Evolutionary conservation across 1,284 basidiomycete genomes (phyloP), one percentile per base, ranked within the genome.

Genomic region (Thecaphora thlaspeos): DNA sequence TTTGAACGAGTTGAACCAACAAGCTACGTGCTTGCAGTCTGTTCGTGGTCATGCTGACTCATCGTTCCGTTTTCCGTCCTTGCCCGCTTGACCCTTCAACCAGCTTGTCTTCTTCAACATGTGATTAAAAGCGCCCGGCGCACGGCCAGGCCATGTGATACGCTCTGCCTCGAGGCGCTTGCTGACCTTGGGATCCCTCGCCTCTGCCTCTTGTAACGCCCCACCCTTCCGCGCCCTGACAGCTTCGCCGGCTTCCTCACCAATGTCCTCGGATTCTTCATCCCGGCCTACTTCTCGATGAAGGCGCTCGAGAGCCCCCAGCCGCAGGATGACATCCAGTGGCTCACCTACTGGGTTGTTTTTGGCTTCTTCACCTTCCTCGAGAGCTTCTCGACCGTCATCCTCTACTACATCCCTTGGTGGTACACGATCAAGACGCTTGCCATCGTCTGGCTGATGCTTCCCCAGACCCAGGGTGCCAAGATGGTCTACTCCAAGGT

Each of bases 401-500:
- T 74, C 44, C 70, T 76, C 46, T 70, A 76, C 58, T 77, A 90
- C 89, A 83, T 94, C 58, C 91, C 91, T 14, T 85, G 93, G 77
- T 94, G 94, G 81, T 88, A 87, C 79, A 82, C 86, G 46, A 59
- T 90, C 73, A 93, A 92, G 82, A 88, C 86, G 4, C 75, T 91
- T 51, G 87, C 91, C 73, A 84, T 94, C 30, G 84, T 93, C 54
- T 94, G 90, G 81, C 85, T 94, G 50, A 87, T 86, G 12, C 84
- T 93, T n/a, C 91, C 91, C 0, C 90, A 92, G 75, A 91, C 89
- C 12, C 77, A 80, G 73, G 75, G 75, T 39, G 75, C 75, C 56
- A 76, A 77, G 75, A 51, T 68, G 38, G 72, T 77, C 43, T 77
- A 76, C 75, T 49, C 52, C 68, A 67, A 68, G 56, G 52, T 71